Base-by-base conservation (phyloP, 192 early-diverging fungal species). In the Backusella macrospora region DNA sequence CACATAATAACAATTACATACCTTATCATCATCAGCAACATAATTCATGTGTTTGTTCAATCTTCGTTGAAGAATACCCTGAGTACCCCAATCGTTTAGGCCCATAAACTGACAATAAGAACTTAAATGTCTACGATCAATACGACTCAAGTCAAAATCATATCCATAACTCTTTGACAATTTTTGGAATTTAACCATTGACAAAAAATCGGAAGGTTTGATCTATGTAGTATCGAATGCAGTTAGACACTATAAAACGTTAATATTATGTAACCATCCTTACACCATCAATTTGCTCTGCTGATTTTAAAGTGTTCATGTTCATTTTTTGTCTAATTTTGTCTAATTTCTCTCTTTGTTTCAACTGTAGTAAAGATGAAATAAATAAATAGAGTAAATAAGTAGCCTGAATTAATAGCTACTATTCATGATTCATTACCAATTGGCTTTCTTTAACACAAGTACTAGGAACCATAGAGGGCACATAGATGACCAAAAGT, bases 71-170 rank as follows among this genome's bases (percentile, higher is more conserved):
- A 87, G 65, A 63, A 87, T 82, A 42, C 80, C 81, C 45, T 83
- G 79, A 34, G 82, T 85, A 29, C 84, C 86, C 40, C 74, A 81
- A 62, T 79, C 74, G 39, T 45, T 73, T 71, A 87, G 66, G 9
- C 82, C 84, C 86, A 87, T 87, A 65, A 87, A 87, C 26, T 84
- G 83, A 73, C 86, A 87, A 71, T 85, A 87, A 1, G 83, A 72
- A 14, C 78, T 39, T 21, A 87, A 59, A 52, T 87, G 86, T 29
- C 59, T 66, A 12, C 80, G 79, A 70, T 87, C 83, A 71, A 87
- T 87, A 29, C 78, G 72, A 16, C 65, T 59, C 23, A 83, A 75
- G 21, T 80, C 73, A 37, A 87, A 87, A 42, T 81, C 86, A 48
- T 75, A 75, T 14, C 75, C 80, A 47, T 85, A 87, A 37, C 76